Conservation (phyloP, 441 rosid genomes). For the Capsella rubella region DNA sequence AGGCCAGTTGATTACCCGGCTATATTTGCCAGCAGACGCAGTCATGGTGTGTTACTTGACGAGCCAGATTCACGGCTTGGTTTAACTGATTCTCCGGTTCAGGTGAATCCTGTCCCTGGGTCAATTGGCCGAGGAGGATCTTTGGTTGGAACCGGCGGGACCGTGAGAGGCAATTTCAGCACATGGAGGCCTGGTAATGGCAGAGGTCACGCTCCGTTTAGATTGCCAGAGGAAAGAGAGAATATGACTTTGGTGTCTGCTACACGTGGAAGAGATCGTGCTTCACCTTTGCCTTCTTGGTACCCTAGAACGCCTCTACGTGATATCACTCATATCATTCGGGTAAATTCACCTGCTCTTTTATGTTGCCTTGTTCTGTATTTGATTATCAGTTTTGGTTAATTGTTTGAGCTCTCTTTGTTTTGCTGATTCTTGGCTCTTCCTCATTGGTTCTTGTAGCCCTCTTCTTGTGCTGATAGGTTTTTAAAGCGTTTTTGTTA, state of each 20-base stretch:
- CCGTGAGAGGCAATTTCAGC: constrained; percentile 50
- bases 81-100: constrained; percentile 45
- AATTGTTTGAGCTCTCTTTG: too few relatives aligned
- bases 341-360: constrained; percentile 52
- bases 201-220: constrained; percentile 43
- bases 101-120: constrained; percentile 13
- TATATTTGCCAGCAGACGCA: constrained; percentile 52
- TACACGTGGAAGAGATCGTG: constrained; percentile 54
- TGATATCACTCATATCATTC: constrained; percentile 63
- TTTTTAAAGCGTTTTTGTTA: background rate
- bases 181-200: constrained; percentile 45
- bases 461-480: background rate
- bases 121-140: constrained; percentile 39
- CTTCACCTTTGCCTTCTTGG: constrained; percentile 69
- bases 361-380: background rate
- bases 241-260: constrained; percentile 46
- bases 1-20: constrained; percentile 62
- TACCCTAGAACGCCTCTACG: constrained; percentile 86
- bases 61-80: constrained; percentile 40
- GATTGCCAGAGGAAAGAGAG: constrained; percentile 51
- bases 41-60: constrained; percentile 48
- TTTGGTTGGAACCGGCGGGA: constrained; percentile 18
- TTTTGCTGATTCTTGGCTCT: constrained; percentile 6
- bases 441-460: background rate
- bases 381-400: constrained; percentile 6